phyloP scores from a whole-genome alignment of 208 protist species.

The Leishmania guyanensis region DNA sequence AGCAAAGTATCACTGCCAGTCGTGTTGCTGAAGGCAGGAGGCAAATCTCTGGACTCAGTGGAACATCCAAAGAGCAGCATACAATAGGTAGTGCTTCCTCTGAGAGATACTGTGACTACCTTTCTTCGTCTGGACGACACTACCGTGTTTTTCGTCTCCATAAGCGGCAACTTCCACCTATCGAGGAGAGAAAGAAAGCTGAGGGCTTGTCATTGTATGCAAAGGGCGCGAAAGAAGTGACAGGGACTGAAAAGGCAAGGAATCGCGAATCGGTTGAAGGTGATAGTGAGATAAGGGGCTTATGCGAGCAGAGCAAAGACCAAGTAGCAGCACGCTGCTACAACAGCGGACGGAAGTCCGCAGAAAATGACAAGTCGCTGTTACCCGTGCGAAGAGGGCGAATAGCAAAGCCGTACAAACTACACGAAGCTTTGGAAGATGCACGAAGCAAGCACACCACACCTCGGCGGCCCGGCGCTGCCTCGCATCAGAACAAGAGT shows the following conservation, averaged over 20 bases:
- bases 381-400: background rate
- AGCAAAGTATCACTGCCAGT: background rate
- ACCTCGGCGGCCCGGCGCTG: background rate
- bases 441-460: background rate
- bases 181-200: background rate
- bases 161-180: background rate
- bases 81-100: background rate
- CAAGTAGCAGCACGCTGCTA: background rate
- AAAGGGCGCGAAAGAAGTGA: background rate
- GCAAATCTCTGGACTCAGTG: background rate
- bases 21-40: background rate
- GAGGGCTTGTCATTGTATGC: background rate
- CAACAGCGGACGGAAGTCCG: background rate
- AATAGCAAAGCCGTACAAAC: background rate
- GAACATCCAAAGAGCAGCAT: background rate
- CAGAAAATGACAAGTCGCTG: background rate
- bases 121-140: background rate
- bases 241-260: background rate
- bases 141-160: background rate
- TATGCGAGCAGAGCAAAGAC: background rate
- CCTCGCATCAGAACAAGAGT: background rate
- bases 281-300: background rate
- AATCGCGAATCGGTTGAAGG: background rate
- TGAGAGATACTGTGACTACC: slow-evolving; percentile 6
- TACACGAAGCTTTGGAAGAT: background rate